Percentiles rank a stretch among this genome's conserved stretches.
Evolutionary conservation across 768 basidiomycete species (phyloP).

Genomic region (Dacryopinax primogenitus): DNA sequence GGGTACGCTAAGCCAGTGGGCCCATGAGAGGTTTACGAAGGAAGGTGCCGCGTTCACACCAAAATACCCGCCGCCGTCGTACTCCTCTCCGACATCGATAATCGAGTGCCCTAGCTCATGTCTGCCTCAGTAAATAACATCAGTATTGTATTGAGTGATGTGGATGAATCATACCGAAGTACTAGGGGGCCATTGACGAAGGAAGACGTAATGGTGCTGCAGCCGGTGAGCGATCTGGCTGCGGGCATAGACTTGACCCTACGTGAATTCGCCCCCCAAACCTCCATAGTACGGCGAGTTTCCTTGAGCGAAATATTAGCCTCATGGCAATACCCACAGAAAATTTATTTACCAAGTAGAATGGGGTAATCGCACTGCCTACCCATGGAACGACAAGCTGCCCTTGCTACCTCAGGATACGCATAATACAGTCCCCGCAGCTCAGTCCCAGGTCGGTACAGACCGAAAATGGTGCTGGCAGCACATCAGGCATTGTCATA

Average conservation of each 20-base stretch:
- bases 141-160: background rate
- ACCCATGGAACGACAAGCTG: constrained; percentile 54
- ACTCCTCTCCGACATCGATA: constrained; percentile 68
- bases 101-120: constrained; percentile 75
- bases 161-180: constrained; percentile 27
- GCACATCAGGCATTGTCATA: background rate
- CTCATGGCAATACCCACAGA: background rate
- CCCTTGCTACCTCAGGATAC: constrained; percentile 50
- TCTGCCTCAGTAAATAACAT: constrained; percentile 15
- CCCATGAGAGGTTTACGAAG: constrained; percentile 42
- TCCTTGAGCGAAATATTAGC: constrained; percentile 30
- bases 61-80: constrained; percentile 61
- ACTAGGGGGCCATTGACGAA: constrained; percentile 60
- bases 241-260: constrained; percentile 22
- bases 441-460: constrained; percentile 68
- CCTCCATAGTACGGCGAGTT: constrained; percentile 74
- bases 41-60: constrained; percentile 47
- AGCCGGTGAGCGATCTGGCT: constrained; percentile 4
- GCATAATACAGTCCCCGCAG: constrained; percentile 59
- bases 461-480: constrained; percentile 54
- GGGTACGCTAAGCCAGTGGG: constrained; percentile 47
- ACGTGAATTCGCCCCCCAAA: constrained; percentile 68
- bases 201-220: constrained; percentile 63
- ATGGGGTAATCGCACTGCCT: constrained; percentile 63
- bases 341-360: constrained; percentile 40